Percentiles rank a stretch among this genome's conserved stretches.
Evolutionary conservation across 768 basidiomycete species (phyloP).

Genomic region (Mycena epipterygia): DNA sequence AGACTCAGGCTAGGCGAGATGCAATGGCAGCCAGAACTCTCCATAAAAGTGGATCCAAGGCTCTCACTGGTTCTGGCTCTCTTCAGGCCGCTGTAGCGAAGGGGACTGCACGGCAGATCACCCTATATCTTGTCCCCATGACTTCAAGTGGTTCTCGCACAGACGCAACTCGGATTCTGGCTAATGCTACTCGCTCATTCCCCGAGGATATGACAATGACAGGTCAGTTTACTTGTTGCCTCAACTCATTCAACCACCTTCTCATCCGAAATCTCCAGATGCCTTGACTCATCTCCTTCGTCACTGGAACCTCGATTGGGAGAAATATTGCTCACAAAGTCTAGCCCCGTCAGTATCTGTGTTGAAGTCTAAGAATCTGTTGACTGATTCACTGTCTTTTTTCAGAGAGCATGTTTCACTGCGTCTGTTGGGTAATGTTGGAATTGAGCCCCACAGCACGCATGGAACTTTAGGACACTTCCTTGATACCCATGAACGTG

Average conservation of each 20-base stretch:
- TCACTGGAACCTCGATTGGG: conserved; percentile 17
- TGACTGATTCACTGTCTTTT: background rate
- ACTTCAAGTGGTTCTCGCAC: no score
- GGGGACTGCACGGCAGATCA: no score
- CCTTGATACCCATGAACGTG: background rate
- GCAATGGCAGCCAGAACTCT: conserved; percentile 23
- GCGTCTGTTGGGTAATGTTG: background rate
- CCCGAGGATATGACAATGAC: conserved; percentile 13
- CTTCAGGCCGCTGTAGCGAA: conserved; percentile 9
- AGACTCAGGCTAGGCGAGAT: background rate
- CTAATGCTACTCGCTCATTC: conserved; percentile 17
- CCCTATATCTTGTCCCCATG: no score
- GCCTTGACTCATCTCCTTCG: conserved; percentile 4
- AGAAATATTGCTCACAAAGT: background rate
- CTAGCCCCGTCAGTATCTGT: background rate
- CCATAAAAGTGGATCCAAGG: background rate
- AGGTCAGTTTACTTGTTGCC: background rate
- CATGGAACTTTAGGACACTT: background rate
- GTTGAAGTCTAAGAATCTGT: background rate
- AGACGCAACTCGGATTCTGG: conserved; percentile 11
- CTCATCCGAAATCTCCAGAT: background rate
- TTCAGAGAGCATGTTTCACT: background rate
- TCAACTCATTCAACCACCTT: background rate
- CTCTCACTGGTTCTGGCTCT: background rate
- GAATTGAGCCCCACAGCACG: background rate